These are phyloP conservation scores for Hansfordia pulvinata DNA, from an alignment of 2,329 filamentous ascomycete species.

Conservation along the genomic window DNA sequence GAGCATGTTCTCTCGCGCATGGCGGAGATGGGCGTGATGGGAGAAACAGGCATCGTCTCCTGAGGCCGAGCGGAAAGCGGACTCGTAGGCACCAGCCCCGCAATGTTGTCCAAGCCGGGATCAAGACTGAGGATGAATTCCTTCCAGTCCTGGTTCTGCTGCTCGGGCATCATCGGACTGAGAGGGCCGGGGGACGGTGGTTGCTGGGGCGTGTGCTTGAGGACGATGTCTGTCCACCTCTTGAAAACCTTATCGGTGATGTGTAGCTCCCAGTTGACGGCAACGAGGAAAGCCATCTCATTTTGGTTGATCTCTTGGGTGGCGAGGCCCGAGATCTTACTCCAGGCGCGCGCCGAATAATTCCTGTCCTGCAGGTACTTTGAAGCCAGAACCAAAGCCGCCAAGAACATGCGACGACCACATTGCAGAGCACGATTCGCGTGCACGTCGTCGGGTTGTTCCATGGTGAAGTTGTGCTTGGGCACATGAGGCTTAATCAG, in stretches of 20 bases:
- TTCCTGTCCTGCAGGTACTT: conserved; percentile 98
- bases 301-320: conserved; percentile 93
- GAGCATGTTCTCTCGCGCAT: conserved; percentile 20
- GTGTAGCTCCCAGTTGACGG: conserved; percentile 90
- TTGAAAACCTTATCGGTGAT: conserved; percentile 82
- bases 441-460: conserved; percentile 62
- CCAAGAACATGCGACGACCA: conserved; percentile 92
- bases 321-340: conserved; percentile 94
- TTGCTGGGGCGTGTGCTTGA: conserved; percentile 63
- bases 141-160: conserved; percentile 42
- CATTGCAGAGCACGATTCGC: conserved; percentile 77
- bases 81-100: conserved; percentile 28
- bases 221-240: conserved; percentile 84
- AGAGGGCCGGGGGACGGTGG: conserved; percentile 38
- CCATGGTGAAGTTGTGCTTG: conserved; percentile 70
- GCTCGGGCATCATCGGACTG: conserved; percentile 24
- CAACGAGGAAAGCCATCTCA: conserved; percentile 79
- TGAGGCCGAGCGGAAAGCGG: conserved; percentile 15
- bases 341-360: conserved; percentile 95
- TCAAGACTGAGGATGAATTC: conserved; percentile 42
- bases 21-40: conserved; percentile 29
- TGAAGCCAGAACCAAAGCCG: conserved; percentile 86
- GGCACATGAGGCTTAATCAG: conserved; percentile 87
- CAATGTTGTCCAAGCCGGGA: conserved; percentile 43
- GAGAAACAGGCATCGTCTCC: conserved; percentile 23